These are phyloP conservation scores for Breynia disticha DNA, from an alignment of 441 rosid species.

Conservation along the genomic window DNA sequence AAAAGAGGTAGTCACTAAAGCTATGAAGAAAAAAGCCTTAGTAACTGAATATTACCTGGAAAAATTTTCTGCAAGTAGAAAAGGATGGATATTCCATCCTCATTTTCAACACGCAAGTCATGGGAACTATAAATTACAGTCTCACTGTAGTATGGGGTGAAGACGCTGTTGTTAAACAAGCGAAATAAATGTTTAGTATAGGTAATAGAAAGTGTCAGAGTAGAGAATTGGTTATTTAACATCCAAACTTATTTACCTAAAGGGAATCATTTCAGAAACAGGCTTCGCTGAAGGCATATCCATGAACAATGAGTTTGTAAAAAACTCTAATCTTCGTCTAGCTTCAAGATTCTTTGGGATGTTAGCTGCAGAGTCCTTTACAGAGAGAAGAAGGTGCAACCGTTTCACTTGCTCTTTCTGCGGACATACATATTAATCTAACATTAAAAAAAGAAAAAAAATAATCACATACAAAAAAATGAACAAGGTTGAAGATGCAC, in stretches of 20 bases:
- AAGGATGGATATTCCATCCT: slow-evolving; percentile 97
- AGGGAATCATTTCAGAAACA: slow-evolving; percentile 84
- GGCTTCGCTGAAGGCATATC: slow-evolving; percentile 90
- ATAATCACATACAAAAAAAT: slow-evolving; percentile 8
- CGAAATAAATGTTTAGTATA: neutral
- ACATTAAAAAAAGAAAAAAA: neutral
- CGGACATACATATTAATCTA: neutral
- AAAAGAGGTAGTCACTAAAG: neutral
- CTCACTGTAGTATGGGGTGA: slow-evolving; percentile 99
- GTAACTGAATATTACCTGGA: slow-evolving; percentile 54
- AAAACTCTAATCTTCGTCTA: slow-evolving; percentile 91
- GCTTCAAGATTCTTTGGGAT: slow-evolving; percentile 99
- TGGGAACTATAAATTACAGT: slow-evolving; percentile 94
- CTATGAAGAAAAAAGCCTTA: neutral
- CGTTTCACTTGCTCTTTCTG: slow-evolving; percentile 97
- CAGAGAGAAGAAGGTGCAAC: slow-evolving; percentile 93
- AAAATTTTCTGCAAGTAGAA: slow-evolving; percentile 99
- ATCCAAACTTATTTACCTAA: slow-evolving; percentile 42
- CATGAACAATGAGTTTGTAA: slow-evolving; percentile 91
- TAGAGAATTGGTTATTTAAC: neutral
- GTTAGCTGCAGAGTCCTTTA: slow-evolving; percentile 89
- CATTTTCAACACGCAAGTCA: slow-evolving; percentile 88
- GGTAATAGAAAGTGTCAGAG: neutral
- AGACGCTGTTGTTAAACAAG: slow-evolving; percentile 53
- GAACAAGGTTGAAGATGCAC: slow-evolving; percentile 19